Base-by-base conservation (phyloP, 2,329 filamentous ascomycete species). In the Alternaria hordeiaustralica region DNA sequence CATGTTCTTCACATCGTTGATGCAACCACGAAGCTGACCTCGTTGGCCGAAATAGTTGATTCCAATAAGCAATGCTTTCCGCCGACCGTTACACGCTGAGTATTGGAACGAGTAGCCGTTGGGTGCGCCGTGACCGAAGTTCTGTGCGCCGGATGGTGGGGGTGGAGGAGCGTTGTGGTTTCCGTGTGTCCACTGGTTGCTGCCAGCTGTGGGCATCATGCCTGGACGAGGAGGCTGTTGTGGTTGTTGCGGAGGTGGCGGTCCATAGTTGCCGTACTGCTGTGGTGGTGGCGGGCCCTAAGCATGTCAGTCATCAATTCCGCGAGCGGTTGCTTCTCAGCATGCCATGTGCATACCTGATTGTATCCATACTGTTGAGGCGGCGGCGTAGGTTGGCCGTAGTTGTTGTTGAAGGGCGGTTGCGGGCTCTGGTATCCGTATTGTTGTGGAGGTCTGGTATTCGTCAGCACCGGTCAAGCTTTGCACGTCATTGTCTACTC, bases 1-100 rank as follows among this genome's bases (percentile, higher is more conserved):
- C 93, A 98, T 97, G 83, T 97, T 97, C 82, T 94, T 92, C 46
- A 97, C 95, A 78, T 98, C 95, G 78, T 98, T 97, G 84, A 97
- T 97, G 77, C 95, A 98, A 49, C 95, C 95, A 61, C 94, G 87
- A 51, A 97, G 85, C 84, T 97, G 92, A 26, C 94, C 94, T 61
- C 92, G 89, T 82, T 97, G 94, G 55, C 92, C 90, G 78, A 97
- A 97, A 82, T 98, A 97, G 82, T 97, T 97, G 84, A 97, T 97
- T 59, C 95, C 95, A 71, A 97, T 95, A 65, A 98, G 82, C 28
- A 97, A 84, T 5, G 94, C 95, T 83, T 97, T 97, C 77, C 94
- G 86, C 73, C 90, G 89, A 49, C 94, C 95, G 6, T 92, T 96
- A 79, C 94, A 98, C 70, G 91, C 91, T 50, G 94, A 97, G 81